A percentile compares a stretch with the other conserved stretches of the same genome.
These are phyloP conservation scores for Coemansia sp. DNA, from an alignment of 192 early-diverging fungal genomes.

Conservation along the genomic window DNA sequence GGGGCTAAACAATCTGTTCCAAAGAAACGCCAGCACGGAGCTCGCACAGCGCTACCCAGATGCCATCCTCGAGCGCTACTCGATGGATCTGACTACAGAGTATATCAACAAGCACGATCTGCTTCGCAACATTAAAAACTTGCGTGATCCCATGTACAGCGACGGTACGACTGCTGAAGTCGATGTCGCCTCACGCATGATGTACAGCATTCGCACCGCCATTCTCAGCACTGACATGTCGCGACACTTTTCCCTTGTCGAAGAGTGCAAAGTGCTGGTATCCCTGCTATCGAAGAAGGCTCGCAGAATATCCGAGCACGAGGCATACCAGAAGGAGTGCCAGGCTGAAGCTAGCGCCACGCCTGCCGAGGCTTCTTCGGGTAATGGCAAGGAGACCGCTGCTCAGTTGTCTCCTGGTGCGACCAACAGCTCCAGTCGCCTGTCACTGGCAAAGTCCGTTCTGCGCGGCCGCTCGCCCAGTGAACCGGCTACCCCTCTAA, in stretches of 20 bases:
- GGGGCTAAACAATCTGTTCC: constrained; percentile 89
- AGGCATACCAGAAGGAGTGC: constrained; percentile 29
- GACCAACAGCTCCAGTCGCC: constrained; percentile 9
- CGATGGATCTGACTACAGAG: constrained; percentile 74
- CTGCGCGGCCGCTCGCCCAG: constrained; percentile 41
- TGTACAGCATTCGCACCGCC: constrained; percentile 55
- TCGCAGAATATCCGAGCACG: constrained; percentile 37
- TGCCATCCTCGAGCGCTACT: constrained; percentile 88
- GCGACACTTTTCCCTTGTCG: constrained; percentile 75
- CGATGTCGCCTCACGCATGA: constrained; percentile 51
- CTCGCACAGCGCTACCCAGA: constrained; percentile 75
- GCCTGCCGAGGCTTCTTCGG: background rate
- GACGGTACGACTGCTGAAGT: constrained; percentile 54
- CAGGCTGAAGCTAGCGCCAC: constrained; percentile 10
- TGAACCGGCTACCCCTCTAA: constrained; percentile 28
- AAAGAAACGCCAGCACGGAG: constrained; percentile 83
- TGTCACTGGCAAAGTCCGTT: constrained; percentile 5
- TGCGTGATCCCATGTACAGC: constrained; percentile 56
- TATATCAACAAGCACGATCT: constrained; percentile 75
- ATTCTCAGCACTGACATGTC: constrained; percentile 94
- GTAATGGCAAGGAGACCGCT: background rate
- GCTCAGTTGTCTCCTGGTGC: background rate
- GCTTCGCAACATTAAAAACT: constrained; percentile 60
- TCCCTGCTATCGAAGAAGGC: constrained; percentile 49
- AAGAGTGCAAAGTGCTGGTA: constrained; percentile 57